Base-by-base conservation (phyloP, 2,329 filamentous ascomycete genomes). In the Xylariaceae sp. region DNA sequence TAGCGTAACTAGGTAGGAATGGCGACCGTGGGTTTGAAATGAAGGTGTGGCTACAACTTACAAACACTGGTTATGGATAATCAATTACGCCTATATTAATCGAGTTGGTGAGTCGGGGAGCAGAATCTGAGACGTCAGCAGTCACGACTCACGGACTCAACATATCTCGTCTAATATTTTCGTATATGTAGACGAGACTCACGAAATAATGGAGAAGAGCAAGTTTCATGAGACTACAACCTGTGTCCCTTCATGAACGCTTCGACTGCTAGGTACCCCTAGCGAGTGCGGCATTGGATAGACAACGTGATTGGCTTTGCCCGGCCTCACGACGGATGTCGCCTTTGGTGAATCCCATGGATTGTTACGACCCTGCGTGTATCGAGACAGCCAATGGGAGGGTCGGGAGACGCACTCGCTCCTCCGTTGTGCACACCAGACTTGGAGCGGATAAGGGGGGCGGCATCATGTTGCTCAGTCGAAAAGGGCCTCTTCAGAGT, bases 291-390 rank as follows among this genome's bases (percentile, higher is more conserved):
- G 47, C 43, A 46, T 55, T 19, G 44, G 26, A 48, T 45, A 45
- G 46, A 32, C 44, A 54, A 48, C 39, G 50, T 65, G 62, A 65
- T 67, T 65, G 65, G 63, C 47, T 57, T 60, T 57, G 51, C 42
- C 48, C 49, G 55, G 56, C 50, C 19, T 53, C 31, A 54, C 45
- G 57, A 63, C 58, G 59, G 59, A 66, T 66, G 61, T 50, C 55
- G 66, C 64, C 61, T 62, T 61, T 51, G 59, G 55, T 62, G 64
- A 63, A 59, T 63, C 39, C 58, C 55, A 63, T 64, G 64, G 58
- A 67, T 65, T 67, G 60, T 60, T 61, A 61, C 49, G 53, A 63
- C 51, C 58, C 58, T 60, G 55, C 57, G 53, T 55, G 57, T 57
- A 60, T 50, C 46, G 31, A 51, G 46, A 54, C 41, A 54, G 47